Evolutionary conservation across 1,284 basidiomycete species (phyloP).

Genomic region (Inonotus hispidus): DNA sequence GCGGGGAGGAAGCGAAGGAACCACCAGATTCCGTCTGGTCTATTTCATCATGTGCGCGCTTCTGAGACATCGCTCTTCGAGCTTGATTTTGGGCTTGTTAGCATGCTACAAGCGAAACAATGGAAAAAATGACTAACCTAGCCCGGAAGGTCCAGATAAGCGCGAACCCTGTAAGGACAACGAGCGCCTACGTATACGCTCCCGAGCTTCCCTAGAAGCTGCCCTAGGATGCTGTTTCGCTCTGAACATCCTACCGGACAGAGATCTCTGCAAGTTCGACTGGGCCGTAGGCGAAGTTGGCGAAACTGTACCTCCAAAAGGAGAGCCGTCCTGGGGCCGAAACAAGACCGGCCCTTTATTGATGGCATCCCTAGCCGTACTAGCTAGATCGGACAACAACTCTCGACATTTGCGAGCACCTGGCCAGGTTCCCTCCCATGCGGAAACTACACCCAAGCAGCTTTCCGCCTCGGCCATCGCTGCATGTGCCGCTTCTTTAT

Average conservation of each 20-base stretch:
- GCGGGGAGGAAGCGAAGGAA: constrained; percentile 2
- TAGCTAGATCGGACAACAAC: constrained; percentile 60
- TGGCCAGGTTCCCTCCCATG: constrained; percentile 86
- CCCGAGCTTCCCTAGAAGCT: constrained; percentile 51
- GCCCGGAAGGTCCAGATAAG: constrained; percentile 58
- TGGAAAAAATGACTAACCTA: constrained; percentile 43
- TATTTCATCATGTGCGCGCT: constrained; percentile 62
- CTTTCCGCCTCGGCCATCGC: constrained; percentile 82
- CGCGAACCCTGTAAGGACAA: constrained; percentile 42
- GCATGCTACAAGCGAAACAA: constrained; percentile 14
- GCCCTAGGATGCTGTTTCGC: constrained; percentile 43
- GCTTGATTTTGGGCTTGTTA: constrained; percentile 35
- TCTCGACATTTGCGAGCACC: constrained; percentile 84
- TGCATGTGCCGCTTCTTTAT: constrained; percentile 57
- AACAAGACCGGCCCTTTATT: constrained; percentile 25
- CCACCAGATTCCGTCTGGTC: constrained; percentile 31
- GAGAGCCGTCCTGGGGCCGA: constrained; percentile 2
- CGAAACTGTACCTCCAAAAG: constrained; percentile 6
- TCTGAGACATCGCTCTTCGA: constrained; percentile 67
- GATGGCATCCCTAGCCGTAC: constrained; percentile 64
- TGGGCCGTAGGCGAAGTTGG: constrained; percentile 26
- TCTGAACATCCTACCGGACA: constrained; percentile 50
- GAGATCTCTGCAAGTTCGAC: constrained; percentile 42
- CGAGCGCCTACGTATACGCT: constrained; percentile 12
- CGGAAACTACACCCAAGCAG: constrained; percentile 64